Evolutionary conservation across 1,139 yeast species (phyloP), one percentile per base, ranked within the genome.

Genomic region (Pneumocystis jirovecii): DNA sequence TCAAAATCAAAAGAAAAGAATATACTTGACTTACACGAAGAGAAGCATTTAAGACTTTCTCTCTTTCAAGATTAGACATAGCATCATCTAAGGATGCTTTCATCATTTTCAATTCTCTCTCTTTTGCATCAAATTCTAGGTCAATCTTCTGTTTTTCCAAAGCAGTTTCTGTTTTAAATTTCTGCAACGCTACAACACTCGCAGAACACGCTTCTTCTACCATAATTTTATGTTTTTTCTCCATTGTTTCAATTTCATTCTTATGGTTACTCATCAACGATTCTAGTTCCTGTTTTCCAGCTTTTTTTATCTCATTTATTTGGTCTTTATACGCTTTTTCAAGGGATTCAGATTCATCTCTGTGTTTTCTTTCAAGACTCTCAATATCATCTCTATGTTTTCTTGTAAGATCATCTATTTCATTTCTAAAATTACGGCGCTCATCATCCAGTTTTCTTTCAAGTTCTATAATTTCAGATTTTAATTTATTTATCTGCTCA

Each of bases 81-180:
- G 45, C 79, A 68, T 34, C 77, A 57, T 25, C n/a, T 21, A 40
- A 77, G 68, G 73, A 77, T 56, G 78, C 78, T 56, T 75, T 72
- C n/a, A 74, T 72, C 35, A 61, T 81, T 68, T 50, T 76, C 73
- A 60, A 69, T 62, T 68, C 72, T 10, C 70, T 69, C 66, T 67
- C 66, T 73, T 71, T 31, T 59, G 78, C 78, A 1, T 75, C 76
- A 1, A 77, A 71, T 61, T 75, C 75, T 60, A 73, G 75, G 34
- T 73, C 71, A 17, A 73, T 65, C 25, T 73, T 73, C 29, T 76
- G 73, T 64, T 76, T 78, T 19, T 78, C 79, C 10, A 80, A 69
- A 65, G 79, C 81, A 71, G 77, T 79, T 66, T 77, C 69, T 3
- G 66, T 64, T 40, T 67, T 65, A 35, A 68, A 34, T 37, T 44